Evolutionary conservation across 257 asterid species (phyloP).

Genomic region (Linaria vulgaris): DNA sequence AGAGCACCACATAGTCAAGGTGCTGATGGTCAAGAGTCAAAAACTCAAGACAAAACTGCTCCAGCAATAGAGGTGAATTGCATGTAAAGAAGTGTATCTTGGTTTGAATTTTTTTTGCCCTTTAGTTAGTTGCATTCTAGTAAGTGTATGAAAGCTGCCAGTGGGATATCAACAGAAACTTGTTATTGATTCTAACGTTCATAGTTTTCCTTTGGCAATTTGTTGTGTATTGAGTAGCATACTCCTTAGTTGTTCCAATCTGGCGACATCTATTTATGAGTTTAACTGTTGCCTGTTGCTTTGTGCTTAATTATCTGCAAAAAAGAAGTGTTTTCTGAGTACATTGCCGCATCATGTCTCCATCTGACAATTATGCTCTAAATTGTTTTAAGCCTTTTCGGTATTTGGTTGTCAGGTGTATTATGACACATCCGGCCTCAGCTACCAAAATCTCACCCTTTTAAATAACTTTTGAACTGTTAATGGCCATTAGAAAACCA

Average conservation of each 20-base stretch:
- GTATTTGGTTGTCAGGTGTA: too few relatives aligned
- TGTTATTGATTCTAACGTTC: neutral
- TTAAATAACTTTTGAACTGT: too few relatives aligned
- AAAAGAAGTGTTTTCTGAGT: too few relatives aligned
- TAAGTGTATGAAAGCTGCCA: conserved; percentile 5
- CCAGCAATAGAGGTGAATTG: conserved; percentile 63
- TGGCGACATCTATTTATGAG: neutral
- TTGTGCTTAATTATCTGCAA: too few relatives aligned
- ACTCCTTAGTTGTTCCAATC: conserved; percentile 13
- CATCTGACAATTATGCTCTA: too few relatives aligned
- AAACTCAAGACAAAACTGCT: conserved; percentile 38
- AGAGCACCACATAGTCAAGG: conserved; percentile 40
- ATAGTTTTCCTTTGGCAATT: neutral
- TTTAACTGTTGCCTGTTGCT: neutral
- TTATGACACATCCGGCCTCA: too few relatives aligned
- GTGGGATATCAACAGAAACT: neutral
- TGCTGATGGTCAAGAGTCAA: conserved; percentile 42
- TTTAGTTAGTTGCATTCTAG: conserved; percentile 14
- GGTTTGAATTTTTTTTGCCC: conserved; percentile 1
- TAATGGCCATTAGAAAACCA: too few relatives aligned
- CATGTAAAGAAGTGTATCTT: conserved; percentile 8
- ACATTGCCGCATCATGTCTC: too few relatives aligned
- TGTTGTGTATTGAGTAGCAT: neutral
- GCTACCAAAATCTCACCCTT: too few relatives aligned
- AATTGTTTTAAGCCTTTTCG: too few relatives aligned